Conservation (phyloP, 352 stramenopile species). For the Peronospora belbahrii region DNA sequence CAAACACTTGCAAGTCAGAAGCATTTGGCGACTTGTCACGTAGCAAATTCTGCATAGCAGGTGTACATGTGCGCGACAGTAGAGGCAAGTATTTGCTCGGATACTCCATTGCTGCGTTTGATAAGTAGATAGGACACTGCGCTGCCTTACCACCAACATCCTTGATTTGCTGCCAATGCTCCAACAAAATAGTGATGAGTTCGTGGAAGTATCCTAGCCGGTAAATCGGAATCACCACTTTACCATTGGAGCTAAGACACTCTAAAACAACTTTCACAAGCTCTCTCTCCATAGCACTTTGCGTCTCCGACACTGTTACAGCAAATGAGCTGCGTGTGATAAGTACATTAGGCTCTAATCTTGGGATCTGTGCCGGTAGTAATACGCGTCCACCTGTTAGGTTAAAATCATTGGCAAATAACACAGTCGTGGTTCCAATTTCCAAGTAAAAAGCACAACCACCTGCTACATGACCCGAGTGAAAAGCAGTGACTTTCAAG, state of each 20-base stretch:
- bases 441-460: conserved; percentile 75
- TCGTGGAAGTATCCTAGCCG: conserved; percentile 78
- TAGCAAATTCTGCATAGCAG: conserved; percentile 29
- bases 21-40: conserved; percentile 14
- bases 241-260: conserved; percentile 61
- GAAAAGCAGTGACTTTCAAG: conserved; percentile 74
- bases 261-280: conserved; percentile 73
- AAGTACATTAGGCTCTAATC: conserved; percentile 45
- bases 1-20: conserved; percentile 41
- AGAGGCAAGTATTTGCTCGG: conserved; percentile 52
- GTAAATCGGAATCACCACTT: conserved; percentile 81
- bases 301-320: conserved; percentile 78
- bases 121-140: conserved; percentile 56
- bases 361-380: conserved; percentile 58
- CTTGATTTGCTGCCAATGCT: conserved; percentile 66
- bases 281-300: conserved; percentile 72
- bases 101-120: conserved; percentile 52
- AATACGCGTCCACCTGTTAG: conserved; percentile 62
- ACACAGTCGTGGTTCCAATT: conserved; percentile 56
- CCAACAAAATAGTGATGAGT: conserved; percentile 55
- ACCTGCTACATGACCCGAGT: conserved; percentile 68
- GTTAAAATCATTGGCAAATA: conserved; percentile 80
- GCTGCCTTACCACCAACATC: conserved; percentile 17
- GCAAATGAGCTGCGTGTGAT: conserved; percentile 71
- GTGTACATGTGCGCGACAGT: conserved; percentile 52